Evolutionary conservation across 331 rosid genomes (phyloP).

Genomic region (Quercus lobata): DNA sequence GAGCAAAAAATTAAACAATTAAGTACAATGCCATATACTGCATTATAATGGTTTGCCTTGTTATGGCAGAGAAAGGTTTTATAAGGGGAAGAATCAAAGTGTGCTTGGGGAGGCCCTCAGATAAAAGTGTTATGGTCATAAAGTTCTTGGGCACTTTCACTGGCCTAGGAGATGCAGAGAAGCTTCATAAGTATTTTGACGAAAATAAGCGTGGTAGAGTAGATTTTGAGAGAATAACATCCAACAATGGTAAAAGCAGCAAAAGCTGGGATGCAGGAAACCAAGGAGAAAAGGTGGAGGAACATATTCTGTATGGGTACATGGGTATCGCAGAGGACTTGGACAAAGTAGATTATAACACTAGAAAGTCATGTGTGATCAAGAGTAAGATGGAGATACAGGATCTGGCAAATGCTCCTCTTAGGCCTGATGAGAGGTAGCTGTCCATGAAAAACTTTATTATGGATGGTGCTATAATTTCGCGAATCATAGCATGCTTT

Average conservation of each 20-base stretch:
- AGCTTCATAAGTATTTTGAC: slow-evolving; percentile 54
- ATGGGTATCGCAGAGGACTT: slow-evolving; percentile 83
- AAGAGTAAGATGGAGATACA: slow-evolving; percentile 91
- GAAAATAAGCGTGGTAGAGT: slow-evolving; percentile 54
- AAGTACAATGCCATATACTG: slow-evolving; percentile 6
- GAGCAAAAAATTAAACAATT: neutral
- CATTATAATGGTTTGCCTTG: slow-evolving; percentile 9
- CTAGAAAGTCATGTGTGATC: slow-evolving; percentile 55
- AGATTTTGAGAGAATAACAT: slow-evolving; percentile 45
- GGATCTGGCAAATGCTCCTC: slow-evolving; percentile 76
- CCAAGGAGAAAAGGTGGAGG: slow-evolving; percentile 46
- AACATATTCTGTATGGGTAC: slow-evolving; percentile 63
- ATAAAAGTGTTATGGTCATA: slow-evolving; percentile 79
- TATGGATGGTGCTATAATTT: neutral
- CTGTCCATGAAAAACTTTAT: neutral
- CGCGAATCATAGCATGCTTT: neutral
- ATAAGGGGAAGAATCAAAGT: slow-evolving; percentile 81
- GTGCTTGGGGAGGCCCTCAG: slow-evolving; percentile 77
- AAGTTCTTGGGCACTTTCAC: slow-evolving; percentile 86
- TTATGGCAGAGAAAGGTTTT: slow-evolving; percentile 72
- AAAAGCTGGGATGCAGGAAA: slow-evolving; percentile 28
- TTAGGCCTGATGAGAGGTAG: slow-evolving; percentile 49
- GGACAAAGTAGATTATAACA: slow-evolving; percentile 63
- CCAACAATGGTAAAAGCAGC: slow-evolving; percentile 30
- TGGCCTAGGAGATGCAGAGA: slow-evolving; percentile 89